Evolutionary conservation across 2,329 filamentous ascomycete species (phyloP), one percentile per base, ranked within the genome.

Genomic region (Trichoderma asperellum): DNA sequence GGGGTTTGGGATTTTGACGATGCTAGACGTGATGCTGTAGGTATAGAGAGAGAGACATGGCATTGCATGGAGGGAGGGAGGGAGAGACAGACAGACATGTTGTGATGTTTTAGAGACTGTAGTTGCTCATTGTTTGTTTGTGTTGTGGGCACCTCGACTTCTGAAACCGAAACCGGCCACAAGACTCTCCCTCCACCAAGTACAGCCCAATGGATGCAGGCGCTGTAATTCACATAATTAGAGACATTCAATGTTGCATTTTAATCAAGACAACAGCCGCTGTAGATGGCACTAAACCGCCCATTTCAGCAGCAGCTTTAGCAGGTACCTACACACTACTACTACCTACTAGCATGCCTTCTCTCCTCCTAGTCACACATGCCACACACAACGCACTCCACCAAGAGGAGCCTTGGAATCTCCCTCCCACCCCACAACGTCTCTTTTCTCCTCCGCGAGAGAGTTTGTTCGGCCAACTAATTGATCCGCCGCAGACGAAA

Each of bases 401-500:
- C 53, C 53, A 52, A 52, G 8, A 40, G 29, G 53, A 56, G 37
- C 47, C 34, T 12, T 32, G 21, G 21, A 40, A 35, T 34, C 63
- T 29, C 49, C 34, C 24, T 24, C 24, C 24, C 8, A 18, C 55
- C 47, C 52, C 58, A 55, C 57, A 43, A 24, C 57, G 29, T 65
- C 70, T 59, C 63, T 68, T 59, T 66, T 65, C 47, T 27, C 40
- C 65, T 14, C 37, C 16, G 55, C 71, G 72, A 70, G 69, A 71
- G 47, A 68, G 55, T 68, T 63, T 58, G 34, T 40, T 63, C 49
- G 60, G 43, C 27, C 60, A 24, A n/a, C 24, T 63, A n/a, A 8
- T 52, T 64, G 62, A 37, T 65, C 27, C 52, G 52, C 27, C 18
- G 27, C 32, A 57, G 62, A 65, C 37, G 56, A 55, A 65, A 65